Evolutionary conservation across 2,329 filamentous ascomycete genomes (phyloP).

Genomic region (Didymella keratinophila): DNA sequence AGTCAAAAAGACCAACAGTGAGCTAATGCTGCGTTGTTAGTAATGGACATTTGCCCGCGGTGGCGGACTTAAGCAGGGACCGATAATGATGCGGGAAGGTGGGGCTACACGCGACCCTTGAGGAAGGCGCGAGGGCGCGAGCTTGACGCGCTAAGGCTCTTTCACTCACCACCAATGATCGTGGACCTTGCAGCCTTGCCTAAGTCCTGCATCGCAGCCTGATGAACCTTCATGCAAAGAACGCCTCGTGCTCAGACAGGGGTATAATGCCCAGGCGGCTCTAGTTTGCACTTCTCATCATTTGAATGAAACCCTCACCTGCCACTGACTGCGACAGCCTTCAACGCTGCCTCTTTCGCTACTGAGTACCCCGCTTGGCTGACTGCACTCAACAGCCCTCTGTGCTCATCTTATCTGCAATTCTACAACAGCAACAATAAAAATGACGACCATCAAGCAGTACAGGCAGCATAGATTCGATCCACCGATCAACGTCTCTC

Average conservation of each 20-base stretch:
- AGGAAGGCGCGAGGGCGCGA: slow-evolving; percentile 1
- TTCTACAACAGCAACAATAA: not conserved
- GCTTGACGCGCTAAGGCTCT: slow-evolving; percentile 4
- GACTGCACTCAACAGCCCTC: not conserved
- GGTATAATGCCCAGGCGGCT: not conserved
- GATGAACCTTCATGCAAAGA: too few relatives aligned
- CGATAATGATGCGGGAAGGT: slow-evolving; percentile 11
- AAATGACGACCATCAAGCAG: slow-evolving; percentile 6
- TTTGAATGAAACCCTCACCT: too few relatives aligned
- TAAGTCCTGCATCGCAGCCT: not conserved
- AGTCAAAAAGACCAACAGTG: not conserved
- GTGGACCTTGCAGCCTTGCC: not conserved
- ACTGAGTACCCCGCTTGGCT: not conserved
- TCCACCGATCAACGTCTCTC: slow-evolving; percentile 51
- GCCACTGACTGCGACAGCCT: not conserved
- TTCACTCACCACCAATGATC: too few relatives aligned
- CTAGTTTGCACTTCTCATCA: too few relatives aligned
- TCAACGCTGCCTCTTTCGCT: not conserved
- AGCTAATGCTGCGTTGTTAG: slow-evolving; percentile 1
- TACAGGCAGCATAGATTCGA: slow-evolving; percentile 27
- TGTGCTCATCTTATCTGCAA: not conserved
- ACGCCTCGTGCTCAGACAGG: not conserved
- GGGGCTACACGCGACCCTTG: slow-evolving; percentile 14
- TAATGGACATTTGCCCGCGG: slow-evolving; percentile 6
- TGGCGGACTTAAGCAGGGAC: slow-evolving; percentile 11